Percentiles rank a stretch among this genome's conserved stretches.
Conservation (phyloP, 2,329 filamentous ascomycete genomes). For the Polychaeton citri region DNA sequence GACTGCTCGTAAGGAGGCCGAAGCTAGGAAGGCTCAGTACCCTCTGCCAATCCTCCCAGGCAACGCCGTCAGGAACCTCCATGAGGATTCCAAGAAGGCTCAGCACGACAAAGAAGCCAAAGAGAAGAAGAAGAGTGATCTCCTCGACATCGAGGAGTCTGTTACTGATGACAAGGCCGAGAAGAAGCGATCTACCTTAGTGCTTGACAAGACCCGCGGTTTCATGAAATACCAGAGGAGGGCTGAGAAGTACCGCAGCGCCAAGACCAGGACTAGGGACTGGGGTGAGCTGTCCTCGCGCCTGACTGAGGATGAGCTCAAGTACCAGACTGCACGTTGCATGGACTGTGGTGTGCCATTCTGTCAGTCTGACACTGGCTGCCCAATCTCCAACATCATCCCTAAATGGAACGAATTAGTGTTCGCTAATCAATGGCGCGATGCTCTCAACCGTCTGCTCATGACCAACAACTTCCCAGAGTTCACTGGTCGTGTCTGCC, state of each 20-base stretch:
- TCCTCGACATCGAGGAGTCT: constrained; percentile 79
- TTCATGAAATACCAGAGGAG: constrained; percentile 97
- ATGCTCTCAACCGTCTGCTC: constrained; percentile 78
- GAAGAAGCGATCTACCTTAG: constrained; percentile 78
- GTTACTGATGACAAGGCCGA: constrained; percentile 71
- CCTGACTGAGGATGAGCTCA: constrained; percentile 85
- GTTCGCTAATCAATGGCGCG: constrained; percentile 63
- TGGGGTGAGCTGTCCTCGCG: constrained; percentile 85
- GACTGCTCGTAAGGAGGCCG: constrained; percentile 71
- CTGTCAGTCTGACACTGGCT: constrained; percentile 92
- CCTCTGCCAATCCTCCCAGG: constrained; percentile 65
- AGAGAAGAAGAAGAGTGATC: constrained; percentile 54
- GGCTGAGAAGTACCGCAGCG: constrained; percentile 80
- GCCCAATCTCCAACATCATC: constrained; percentile 94
- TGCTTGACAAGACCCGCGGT: constrained; percentile 92
- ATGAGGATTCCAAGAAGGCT: constrained; percentile 41
- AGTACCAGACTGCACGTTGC: constrained; percentile 91
- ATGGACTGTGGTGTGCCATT: constrained; percentile 99
- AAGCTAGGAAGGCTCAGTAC: constrained; percentile 73
- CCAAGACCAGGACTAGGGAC: constrained; percentile 74
- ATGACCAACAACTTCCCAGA: constrained; percentile 99
- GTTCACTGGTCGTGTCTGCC: constrained; percentile 93
- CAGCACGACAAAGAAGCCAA: constrained; percentile 49
- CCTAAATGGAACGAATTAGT: constrained; percentile 91
- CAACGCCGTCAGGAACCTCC: constrained; percentile 41